Conservation (phyloP, 1,284 basidiomycete species). For the Cryptococcus sp. region DNA sequence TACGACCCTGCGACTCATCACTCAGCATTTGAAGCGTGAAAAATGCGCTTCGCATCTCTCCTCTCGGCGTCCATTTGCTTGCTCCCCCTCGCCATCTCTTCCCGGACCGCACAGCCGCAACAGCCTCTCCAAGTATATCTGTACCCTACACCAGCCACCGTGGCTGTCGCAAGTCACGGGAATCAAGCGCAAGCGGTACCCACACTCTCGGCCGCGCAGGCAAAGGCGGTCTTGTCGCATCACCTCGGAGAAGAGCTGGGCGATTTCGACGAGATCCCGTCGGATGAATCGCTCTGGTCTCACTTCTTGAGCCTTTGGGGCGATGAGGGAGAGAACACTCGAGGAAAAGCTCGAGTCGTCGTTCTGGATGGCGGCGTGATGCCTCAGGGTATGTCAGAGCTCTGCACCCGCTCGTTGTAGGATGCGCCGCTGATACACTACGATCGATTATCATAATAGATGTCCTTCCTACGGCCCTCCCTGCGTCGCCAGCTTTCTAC, state of each 20-base stretch:
- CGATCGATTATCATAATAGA: conserved; percentile 27
- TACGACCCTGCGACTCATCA: background rate
- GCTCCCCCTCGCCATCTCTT: conserved; percentile 16
- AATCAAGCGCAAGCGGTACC: conserved; percentile 16
- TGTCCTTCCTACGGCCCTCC: conserved; percentile 37
- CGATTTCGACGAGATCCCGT: conserved; percentile 43
- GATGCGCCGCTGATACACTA: background rate
- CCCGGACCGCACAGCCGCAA: conserved; percentile 17
- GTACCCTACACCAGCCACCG: conserved; percentile 41
- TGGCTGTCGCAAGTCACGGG: conserved; percentile 12
- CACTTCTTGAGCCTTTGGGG: conserved; percentile 43
- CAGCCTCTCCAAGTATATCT: conserved; percentile 50
- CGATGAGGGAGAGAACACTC: conserved; percentile 13
- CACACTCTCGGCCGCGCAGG: conserved; percentile 45
- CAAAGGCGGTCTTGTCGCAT: conserved; percentile 49
- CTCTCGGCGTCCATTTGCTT: conserved; percentile 13
- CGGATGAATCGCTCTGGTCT: conserved; percentile 46
- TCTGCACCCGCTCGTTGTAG: background rate
- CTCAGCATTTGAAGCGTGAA: background rate
- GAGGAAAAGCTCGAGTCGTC: conserved; percentile 39
- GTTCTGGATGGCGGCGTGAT: conserved; percentile 45
- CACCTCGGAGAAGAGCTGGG: conserved; percentile 45
- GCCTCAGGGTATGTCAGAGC: conserved; percentile 32
- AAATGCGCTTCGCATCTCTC: conserved; percentile 17
- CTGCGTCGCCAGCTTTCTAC: conserved; percentile 43